phyloP scores from a whole-genome alignment of 768 basidiomycete species.

The Trametes cingulata region DNA sequence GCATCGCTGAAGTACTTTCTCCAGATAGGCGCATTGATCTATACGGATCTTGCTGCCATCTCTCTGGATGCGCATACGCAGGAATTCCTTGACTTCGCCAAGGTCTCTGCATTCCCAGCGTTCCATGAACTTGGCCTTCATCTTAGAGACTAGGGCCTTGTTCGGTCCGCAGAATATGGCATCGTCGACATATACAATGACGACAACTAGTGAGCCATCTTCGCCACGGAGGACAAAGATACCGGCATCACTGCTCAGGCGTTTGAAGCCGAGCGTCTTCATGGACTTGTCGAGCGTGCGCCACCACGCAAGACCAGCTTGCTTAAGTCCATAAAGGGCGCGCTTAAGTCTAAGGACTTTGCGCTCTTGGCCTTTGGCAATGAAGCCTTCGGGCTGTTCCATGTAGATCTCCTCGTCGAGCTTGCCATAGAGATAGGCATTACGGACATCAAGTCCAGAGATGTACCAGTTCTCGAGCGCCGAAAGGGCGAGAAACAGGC shows the following conservation, averaged over 20 bases:
- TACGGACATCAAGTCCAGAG: constrained; percentile 28
- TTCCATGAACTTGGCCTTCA: constrained; percentile 13
- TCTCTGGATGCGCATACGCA: constrained; percentile 26
- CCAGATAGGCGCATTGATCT: constrained; percentile 18
- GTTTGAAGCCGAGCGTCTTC: constrained; percentile 27
- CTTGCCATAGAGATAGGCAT: constrained; percentile 32
- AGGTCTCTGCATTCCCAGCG: constrained; percentile 19
- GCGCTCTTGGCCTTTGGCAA: constrained; percentile 12
- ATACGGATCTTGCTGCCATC: not conserved
- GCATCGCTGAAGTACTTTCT: constrained; percentile 10
- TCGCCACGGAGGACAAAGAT: constrained; percentile 26
- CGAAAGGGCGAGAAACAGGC: constrained; percentile 29
- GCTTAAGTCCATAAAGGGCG: constrained; percentile 39
- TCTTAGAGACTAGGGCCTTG: not conserved
- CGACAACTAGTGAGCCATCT: constrained; percentile 25
- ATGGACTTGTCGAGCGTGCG: constrained; percentile 3
- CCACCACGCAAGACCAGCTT: constrained; percentile 34
- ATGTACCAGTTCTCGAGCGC: constrained; percentile 28
- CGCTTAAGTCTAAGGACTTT: constrained; percentile 29
- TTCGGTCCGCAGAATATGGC: constrained; percentile 5
- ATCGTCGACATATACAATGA: constrained; percentile 37
- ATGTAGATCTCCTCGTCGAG: constrained; percentile 34
- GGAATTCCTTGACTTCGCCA: constrained; percentile 23
- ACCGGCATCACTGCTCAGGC: constrained; percentile 25
- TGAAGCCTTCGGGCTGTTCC: constrained; percentile 28